Conservation (phyloP, 2,329 filamentous ascomycete genomes). For the Sarocladium oryzae region DNA sequence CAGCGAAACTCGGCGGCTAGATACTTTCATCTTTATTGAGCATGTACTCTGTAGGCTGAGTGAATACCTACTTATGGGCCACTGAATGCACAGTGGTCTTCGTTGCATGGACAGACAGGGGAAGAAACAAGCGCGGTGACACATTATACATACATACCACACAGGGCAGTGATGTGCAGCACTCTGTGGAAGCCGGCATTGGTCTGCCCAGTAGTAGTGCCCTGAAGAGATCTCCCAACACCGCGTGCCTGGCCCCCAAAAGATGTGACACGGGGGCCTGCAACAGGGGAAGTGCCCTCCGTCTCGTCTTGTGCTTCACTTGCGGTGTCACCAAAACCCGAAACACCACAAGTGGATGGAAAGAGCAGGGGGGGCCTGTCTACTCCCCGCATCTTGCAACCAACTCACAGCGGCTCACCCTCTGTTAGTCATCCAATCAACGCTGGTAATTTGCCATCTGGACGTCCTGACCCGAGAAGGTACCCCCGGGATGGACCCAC, state of each 20-base stretch:
- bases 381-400: background rate
- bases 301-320: constrained; percentile 7
- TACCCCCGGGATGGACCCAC: background rate
- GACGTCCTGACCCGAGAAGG: background rate
- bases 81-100: no score
- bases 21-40: no score
- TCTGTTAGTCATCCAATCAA: background rate
- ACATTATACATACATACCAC: no score
- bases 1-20: constrained; percentile 2
- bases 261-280: background rate
- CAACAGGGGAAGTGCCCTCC: background rate
- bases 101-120: no score
- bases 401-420: background rate
- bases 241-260: no score
- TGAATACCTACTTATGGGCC: no score
- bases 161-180: background rate
- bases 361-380: background rate
- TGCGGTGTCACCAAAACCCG: constrained; percentile 7
- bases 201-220: background rate
- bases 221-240: background rate
- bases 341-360: constrained; percentile 1
- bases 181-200: background rate
- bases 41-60: no score
- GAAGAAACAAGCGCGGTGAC: background rate
- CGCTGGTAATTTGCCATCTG: background rate